A percentile compares a stretch with the other conserved stretches of the same genome.
These are phyloP conservation scores for Ceratonia siliqua DNA, from an alignment of 306 rosid species.

Conservation along the genomic window DNA sequence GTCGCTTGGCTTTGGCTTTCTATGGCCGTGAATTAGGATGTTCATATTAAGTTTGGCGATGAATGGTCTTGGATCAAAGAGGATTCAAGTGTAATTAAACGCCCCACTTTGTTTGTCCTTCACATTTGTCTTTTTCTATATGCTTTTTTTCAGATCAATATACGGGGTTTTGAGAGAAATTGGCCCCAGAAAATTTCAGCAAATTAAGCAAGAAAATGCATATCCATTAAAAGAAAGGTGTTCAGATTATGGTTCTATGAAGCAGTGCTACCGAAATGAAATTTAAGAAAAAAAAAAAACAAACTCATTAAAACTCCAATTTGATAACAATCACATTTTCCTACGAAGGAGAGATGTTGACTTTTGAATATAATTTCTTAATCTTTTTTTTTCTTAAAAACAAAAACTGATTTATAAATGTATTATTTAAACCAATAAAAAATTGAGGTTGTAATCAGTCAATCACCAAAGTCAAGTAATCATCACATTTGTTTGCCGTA, in stretches of 20 bases:
- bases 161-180: not conserved
- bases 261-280: no score
- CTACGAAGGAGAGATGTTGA: slow-evolving; percentile 23
- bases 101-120: not conserved
- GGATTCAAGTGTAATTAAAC: slow-evolving; percentile 16
- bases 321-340: not conserved
- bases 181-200: no score
- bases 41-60: slow-evolving; percentile 32
- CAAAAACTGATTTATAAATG: no score
- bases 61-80: slow-evolving; percentile 25
- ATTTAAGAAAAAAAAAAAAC: no score
- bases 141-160: not conserved
- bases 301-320: not conserved
- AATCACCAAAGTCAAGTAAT: slow-evolving; percentile 9
- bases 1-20: slow-evolving; percentile 26
- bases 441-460: slow-evolving; percentile 16
- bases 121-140: not conserved
- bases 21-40: slow-evolving; percentile 33
- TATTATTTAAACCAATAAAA: not conserved
- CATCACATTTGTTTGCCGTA: not conserved
- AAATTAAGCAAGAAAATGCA: no score
- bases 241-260: not conserved
- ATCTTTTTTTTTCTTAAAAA: no score
- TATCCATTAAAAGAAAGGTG: not conserved
- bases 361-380: slow-evolving; percentile 12